Conservation (phyloP, 1,284 basidiomycete species). For the Trichosporon sp. region DNA sequence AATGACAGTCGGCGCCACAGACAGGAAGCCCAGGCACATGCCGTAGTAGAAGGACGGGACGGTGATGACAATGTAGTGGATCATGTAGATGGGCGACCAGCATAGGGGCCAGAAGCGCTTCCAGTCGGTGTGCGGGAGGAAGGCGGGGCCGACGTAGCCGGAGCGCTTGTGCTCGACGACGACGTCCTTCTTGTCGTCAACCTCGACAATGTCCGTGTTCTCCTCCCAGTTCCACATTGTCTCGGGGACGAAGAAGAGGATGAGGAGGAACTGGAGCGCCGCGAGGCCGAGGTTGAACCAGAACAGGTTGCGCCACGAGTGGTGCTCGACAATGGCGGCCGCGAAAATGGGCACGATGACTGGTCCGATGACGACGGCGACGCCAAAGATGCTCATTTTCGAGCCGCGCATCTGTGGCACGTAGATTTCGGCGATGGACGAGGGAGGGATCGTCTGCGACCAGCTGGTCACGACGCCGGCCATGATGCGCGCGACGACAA, state of each 20-base stretch:
- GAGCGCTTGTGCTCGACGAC: background rate
- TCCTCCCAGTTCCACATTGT: constrained; percentile 46
- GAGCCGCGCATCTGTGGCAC: constrained; percentile 47
- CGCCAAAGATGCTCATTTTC: constrained; percentile 47
- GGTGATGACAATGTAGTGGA: constrained; percentile 38
- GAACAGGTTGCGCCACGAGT: constrained; percentile 45
- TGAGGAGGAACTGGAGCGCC: constrained; percentile 23
- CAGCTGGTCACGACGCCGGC: constrained; percentile 37
- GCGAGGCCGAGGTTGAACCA: constrained; percentile 49
- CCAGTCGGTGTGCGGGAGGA: constrained; percentile 51
- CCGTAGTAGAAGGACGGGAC: constrained; percentile 51
- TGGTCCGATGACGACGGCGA: constrained; percentile 43
- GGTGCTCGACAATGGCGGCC: constrained; percentile 42
- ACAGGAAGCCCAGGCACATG: constrained; percentile 48
- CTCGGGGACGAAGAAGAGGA: constrained; percentile 51
- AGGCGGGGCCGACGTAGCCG: constrained; percentile 40
- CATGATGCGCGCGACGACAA: constrained; percentile 39
- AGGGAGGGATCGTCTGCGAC: constrained; percentile 42
- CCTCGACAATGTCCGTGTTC: background rate
- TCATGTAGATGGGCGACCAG: constrained; percentile 43
- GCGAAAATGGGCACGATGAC: constrained; percentile 51
- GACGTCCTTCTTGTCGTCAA: background rate
- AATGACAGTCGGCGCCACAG: constrained; percentile 51
- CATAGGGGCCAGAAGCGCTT: constrained; percentile 41
- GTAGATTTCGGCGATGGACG: constrained; percentile 44